phyloP scores from a whole-genome alignment of 345 rosid species.

The Barbarea vulgaris region DNA sequence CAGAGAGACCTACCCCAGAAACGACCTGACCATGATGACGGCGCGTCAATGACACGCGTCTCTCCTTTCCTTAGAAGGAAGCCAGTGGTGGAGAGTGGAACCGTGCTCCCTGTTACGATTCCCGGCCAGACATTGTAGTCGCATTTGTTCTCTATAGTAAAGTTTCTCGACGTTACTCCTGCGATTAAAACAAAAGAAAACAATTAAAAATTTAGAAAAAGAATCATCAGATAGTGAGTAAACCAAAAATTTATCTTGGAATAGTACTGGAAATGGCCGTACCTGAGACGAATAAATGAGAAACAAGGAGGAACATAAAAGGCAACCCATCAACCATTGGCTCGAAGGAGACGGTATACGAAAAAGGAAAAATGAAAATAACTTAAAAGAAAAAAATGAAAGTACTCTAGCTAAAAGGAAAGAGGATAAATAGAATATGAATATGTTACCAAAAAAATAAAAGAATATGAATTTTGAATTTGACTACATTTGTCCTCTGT shows the following conservation, averaged over 20 bases:
- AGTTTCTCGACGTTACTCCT: background rate
- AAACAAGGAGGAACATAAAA: background rate
- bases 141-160: conserved; percentile 48
- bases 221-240: background rate
- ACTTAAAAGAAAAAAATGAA: no score
- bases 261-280: background rate
- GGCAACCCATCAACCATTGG: background rate
- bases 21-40: conserved; percentile 49
- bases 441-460: no score
- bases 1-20: conserved; percentile 61
- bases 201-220: background rate
- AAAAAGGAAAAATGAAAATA: no score
- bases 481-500: no score
- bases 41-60: conserved; percentile 15
- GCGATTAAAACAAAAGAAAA: background rate
- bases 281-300: conserved; percentile 6
- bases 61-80: conserved; percentile 49
- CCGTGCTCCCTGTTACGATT: background rate
- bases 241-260: background rate
- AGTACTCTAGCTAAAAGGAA: background rate
- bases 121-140: conserved; percentile 57
- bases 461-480: no score
- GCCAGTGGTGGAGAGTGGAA: conserved; percentile 48
- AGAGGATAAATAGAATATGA: no score
- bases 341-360: background rate